Evolutionary conservation across 78 protist genomes (phyloP), one percentile per base, ranked within the genome.

Genomic region (Mastigamoeba balamuthi): DNA sequence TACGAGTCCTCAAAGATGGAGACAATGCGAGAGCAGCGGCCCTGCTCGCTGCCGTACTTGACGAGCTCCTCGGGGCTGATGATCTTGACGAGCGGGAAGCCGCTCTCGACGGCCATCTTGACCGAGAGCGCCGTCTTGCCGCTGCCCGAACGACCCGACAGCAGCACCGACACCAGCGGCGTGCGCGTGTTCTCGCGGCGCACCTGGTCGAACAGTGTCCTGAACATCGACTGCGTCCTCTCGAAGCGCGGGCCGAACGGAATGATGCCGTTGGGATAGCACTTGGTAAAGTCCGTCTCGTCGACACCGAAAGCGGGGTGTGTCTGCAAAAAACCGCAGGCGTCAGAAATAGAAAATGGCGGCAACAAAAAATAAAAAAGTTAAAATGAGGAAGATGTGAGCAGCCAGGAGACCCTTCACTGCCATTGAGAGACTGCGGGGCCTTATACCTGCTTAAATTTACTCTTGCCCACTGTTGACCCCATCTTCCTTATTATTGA

Each of bases 61-160:
- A 92, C 88, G 8, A 92, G 10, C 39, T 74, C 30, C 39, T 92
- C 95, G 33, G 97, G 88, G 38, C 89, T 29, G 68, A 97, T 81
- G 65, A 94, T 52, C 82, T 93, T 89, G 41, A 94, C 91, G 71
- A 74, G 94, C 36, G 99, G 99, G 74, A 76, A 95, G 25, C 67
- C 88, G 17, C 91, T 64, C 2, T 53, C n/a, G 29, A 75, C n/a
- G 1, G 97, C 98, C 3, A 95, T 8, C 0, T 41, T n/a, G n/a
- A 95, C 88, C 0, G 98, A 98, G n/a, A 96, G 72, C 0, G 97
- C 92, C 29, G 98, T 90, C 82, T 93, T 95, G 40, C 99, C 99
- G 8, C 81, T 38, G 23, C 95, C 97, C 33, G 77, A 53, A 1
- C 77, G 72, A 58, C 97, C 97, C 4, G 83, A 77, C n/a, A 95